phyloP scores from a whole-genome alignment of 176 grass and related monocot species.

The Cymbopogon citratus region DNA sequence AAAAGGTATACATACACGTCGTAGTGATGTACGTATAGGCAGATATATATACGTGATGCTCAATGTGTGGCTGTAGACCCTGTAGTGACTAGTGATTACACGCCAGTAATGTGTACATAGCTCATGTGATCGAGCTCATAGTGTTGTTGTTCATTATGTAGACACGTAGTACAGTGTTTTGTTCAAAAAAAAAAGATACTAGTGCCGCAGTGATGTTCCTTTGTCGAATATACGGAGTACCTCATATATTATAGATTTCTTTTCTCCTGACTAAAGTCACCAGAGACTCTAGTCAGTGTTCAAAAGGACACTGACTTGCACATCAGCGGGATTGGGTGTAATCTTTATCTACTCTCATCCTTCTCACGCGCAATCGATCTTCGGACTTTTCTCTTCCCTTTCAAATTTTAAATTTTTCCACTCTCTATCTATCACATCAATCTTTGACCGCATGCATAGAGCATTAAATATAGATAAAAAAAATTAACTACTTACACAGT shows the following conservation, averaged over 20 bases:
- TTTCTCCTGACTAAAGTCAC: background rate
- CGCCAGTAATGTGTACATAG: constrained; percentile 24
- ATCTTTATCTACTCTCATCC: no score
- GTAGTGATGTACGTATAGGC: constrained; percentile 18
- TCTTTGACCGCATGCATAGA: no score
- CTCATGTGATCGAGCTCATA: background rate
- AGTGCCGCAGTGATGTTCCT: background rate
- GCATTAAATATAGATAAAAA: no score
- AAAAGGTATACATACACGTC: background rate
- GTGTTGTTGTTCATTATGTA: background rate
- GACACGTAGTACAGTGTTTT: background rate
- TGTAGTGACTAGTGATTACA: background rate
- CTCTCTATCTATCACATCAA: no score
- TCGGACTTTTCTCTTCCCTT: no score
- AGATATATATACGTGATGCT: background rate
- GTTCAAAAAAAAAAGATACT: background rate
- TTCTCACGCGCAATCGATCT: no score
- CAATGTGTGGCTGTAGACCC: background rate
- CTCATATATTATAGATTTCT: background rate
- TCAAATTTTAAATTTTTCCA: no score
- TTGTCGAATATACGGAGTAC: background rate
- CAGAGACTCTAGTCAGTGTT: no score
- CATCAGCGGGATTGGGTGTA: no score
- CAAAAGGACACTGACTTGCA: no score
- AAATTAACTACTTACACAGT: no score